Conservation (phyloP, 2,329 filamentous ascomycete genomes). For the Colletotrichum sp. region DNA sequence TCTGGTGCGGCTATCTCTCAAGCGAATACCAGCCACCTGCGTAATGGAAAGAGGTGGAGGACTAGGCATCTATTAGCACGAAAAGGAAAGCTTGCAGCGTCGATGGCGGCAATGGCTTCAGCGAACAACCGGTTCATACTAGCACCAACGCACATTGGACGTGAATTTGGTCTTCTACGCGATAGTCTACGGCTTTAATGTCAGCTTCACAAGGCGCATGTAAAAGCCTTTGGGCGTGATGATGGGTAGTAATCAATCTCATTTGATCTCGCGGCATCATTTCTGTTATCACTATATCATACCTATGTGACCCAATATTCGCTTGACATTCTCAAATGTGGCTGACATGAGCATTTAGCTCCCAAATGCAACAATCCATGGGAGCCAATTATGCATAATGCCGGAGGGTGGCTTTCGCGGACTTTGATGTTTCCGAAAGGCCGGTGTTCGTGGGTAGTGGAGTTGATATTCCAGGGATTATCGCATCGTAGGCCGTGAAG, state of each 20-base stretch:
- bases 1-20: not conserved
- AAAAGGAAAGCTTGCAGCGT: not conserved
- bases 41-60: not conserved
- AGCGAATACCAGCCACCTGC: not conserved
- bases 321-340: not conserved
- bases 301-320: not conserved
- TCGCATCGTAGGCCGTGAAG: not conserved
- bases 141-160: not conserved
- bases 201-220: not conserved
- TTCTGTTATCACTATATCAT: not conserved
- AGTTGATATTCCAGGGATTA: not conserved
- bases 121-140: not conserved
- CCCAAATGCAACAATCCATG: not conserved
- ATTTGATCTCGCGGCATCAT: not conserved
- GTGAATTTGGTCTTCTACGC: not conserved
- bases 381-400: not conserved
- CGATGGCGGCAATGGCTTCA: not conserved
- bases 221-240: rapidly evolving
- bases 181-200: not conserved
- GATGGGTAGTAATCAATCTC: not conserved
- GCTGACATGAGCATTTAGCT: not conserved
- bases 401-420: not conserved
- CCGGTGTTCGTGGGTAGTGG: not conserved
- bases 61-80: not conserved
- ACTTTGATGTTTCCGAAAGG: not conserved